Evolutionary conservation across 1,284 basidiomycete genomes (phyloP), one percentile per base, ranked within the genome.

Genomic region (Ganoderma leucocontextum): DNA sequence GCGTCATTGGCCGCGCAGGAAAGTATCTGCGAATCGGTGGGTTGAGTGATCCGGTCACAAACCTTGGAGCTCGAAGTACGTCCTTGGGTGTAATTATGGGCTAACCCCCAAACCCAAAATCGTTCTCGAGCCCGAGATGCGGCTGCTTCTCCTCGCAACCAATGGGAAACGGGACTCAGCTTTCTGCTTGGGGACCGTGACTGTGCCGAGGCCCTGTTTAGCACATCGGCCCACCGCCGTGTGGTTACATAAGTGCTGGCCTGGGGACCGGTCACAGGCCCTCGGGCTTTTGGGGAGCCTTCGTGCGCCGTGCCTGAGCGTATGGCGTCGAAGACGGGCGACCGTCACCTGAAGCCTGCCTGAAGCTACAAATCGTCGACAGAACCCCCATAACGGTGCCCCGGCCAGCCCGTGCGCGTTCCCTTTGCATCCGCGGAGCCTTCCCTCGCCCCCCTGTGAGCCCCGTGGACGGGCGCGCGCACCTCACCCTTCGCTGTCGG

Each of bases 221-320:
- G 55, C 42, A 47, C 41, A 6, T 25, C 60, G 42, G 35, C 61
- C 47, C 44, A 62, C 41, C 49, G 29, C 19, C 29, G 35, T 36
- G 33, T n/a, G n/a, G 47, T 17, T 52, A 42, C 39, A 33, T 53
- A 52, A 64, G 60, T 63, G 58, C 59, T 53, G 25, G 62, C 59
- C 44, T 49, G 59, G 47, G 63, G 58, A 58, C 29, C 44, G 25
- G 65, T 66, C 65, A 67, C 62, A 63, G 58, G 38, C 62, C 22
- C 44, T 47, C 44, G 44, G 44, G n/a, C 42, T n/a, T 8, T n/a
- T 15, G 8, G 33, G 17, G 35, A 55, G n/a, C 57, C 42, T 25
- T 33, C 38, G 39, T 8, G 17, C 35, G 36, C 39, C 53, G 67
- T 68, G 67, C 67, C 67, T 68, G 67, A 59, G 58, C 67, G 55